Evolutionary conservation across 306 rosid species (phyloP).

Genomic region (Betula pendula): DNA sequence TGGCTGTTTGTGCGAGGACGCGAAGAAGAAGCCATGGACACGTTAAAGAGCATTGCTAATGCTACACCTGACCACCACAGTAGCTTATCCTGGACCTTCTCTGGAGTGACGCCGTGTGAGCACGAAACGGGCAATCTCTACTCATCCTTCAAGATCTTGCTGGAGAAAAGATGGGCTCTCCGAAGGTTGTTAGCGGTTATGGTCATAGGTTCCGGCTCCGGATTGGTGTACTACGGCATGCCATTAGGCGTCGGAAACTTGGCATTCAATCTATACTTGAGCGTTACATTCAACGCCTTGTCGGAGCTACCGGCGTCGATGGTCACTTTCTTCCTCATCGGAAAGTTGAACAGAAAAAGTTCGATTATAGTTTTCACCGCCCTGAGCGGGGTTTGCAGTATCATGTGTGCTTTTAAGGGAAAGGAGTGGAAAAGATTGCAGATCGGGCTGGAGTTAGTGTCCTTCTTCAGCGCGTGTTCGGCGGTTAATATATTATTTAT

Average conservation of each 20-base stretch:
- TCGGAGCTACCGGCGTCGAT: slow-evolving; percentile 61
- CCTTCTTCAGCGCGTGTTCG: slow-evolving; percentile 58
- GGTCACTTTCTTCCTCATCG: slow-evolving; percentile 33
- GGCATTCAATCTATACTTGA: slow-evolving; percentile 48
- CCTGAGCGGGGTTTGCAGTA: slow-evolving; percentile 55
- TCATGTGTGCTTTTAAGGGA: slow-evolving; percentile 38
- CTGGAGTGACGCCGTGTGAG: slow-evolving; percentile 4
- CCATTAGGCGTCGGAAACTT: slow-evolving; percentile 57
- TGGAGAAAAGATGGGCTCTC: slow-evolving; percentile 47
- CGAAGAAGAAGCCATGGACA: slow-evolving; percentile 46
- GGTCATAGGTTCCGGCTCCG: slow-evolving; percentile 46
- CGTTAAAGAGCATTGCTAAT: slow-evolving; percentile 27
- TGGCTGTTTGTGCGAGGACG: slow-evolving; percentile 60
- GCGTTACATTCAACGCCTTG: slow-evolving; percentile 60
- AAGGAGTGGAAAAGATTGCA: slow-evolving; percentile 20
- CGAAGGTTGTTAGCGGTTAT: slow-evolving; percentile 31
- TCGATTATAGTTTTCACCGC: slow-evolving; percentile 34
- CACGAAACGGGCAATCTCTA: slow-evolving; percentile 35
- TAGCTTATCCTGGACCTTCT: slow-evolving; percentile 27
- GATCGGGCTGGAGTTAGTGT: slow-evolving; percentile 51
- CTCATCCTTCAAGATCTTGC: slow-evolving; percentile 35
- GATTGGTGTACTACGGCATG: slow-evolving; percentile 69
- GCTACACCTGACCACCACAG: not conserved
- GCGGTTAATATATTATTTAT: slow-evolving; percentile 41
- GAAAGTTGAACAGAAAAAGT: slow-evolving; percentile 42